A percentile compares a stretch with the other conserved stretches of the same genome.
These are phyloP conservation scores for Metschnikowia bowlesiae DNA, from an alignment of 805 yeast genomes.

Conservation along the genomic window DNA sequence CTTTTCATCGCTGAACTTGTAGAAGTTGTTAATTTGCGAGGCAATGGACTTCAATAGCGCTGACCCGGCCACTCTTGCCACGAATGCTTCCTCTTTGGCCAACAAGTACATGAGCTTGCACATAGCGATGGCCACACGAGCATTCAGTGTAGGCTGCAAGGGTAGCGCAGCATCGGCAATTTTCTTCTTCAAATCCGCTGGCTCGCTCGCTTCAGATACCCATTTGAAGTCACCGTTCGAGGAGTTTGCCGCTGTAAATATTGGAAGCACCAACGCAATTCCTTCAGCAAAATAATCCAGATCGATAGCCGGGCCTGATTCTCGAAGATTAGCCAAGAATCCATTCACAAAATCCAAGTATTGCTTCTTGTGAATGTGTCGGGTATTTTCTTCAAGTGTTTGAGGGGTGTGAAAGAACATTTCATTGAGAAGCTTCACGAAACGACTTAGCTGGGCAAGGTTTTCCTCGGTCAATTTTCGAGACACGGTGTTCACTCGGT, in stretches of 20 bases:
- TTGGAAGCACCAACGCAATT: slow-evolving; percentile 50
- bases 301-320: slow-evolving; percentile 22
- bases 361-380: not conserved
- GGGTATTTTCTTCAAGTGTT: not conserved
- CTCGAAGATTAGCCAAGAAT: slow-evolving; percentile 24
- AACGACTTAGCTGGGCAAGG: slow-evolving; percentile 3
- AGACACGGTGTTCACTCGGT: not conserved
- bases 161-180: slow-evolving; percentile 44
- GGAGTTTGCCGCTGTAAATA: slow-evolving; percentile 43
- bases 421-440: slow-evolving; percentile 5
- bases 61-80: slow-evolving; percentile 42
- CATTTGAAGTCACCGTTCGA: slow-evolving; percentile 6
- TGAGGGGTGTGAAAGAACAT: slow-evolving; percentile 4
- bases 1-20: slow-evolving; percentile 22
- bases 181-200: slow-evolving; percentile 17
- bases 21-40: slow-evolving; percentile 29
- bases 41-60: slow-evolving; percentile 47
- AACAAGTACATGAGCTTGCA: slow-evolving; percentile 53
- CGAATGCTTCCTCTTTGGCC: slow-evolving; percentile 41
- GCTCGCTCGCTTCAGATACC: slow-evolving; percentile 16
- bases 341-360: slow-evolving; percentile 19
- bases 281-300: slow-evolving; percentile 58
- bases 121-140: slow-evolving; percentile 27
- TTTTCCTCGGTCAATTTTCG: not conserved
- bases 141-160: slow-evolving; percentile 21